Conservation (phyloP, 352 stramenopile species). For the Elongisporangium prolatum region DNA sequence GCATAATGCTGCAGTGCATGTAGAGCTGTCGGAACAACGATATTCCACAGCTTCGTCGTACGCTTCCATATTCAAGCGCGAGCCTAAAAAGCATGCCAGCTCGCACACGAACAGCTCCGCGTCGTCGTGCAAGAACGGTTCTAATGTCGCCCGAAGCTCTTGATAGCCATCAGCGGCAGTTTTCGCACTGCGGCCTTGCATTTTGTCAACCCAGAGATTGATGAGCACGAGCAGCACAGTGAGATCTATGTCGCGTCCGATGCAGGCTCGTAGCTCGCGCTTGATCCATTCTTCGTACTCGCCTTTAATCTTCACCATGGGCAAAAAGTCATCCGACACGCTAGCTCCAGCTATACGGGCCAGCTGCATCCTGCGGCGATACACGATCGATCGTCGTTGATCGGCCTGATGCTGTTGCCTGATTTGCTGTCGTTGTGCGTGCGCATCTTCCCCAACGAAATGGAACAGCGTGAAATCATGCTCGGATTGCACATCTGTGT, state of each 20-base stretch:
- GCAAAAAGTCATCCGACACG: conserved; percentile 15
- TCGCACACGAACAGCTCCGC: conserved; percentile 52
- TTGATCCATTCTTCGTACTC: conserved; percentile 59
- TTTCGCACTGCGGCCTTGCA: conserved; percentile 22
- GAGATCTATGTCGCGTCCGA: conserved; percentile 59
- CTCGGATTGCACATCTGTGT: conserved; percentile 62
- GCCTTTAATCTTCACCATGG: conserved; percentile 45
- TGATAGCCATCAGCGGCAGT: conserved; percentile 22
- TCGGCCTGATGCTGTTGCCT: conserved; percentile 4
- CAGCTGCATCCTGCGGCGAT: conserved; percentile 45
- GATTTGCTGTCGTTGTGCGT: conserved; percentile 8
- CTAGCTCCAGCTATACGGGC: conserved; percentile 34
- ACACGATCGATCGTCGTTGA: conserved; percentile 49
- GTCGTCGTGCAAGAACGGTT: conserved; percentile 67
- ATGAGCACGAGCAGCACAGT: conserved; percentile 65
- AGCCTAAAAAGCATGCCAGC: conserved; percentile 58
- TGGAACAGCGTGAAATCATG: conserved; percentile 49
- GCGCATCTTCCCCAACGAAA: conserved; percentile 29
- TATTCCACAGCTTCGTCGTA: conserved; percentile 69
- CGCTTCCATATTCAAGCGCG: conserved; percentile 54
- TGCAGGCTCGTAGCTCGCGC: conserved; percentile 61
- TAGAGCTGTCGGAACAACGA: conserved; percentile 34
- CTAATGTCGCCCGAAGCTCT: conserved; percentile 40
- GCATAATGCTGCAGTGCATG: conserved; percentile 37
- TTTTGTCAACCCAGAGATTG: conserved; percentile 53